phyloP scores from a whole-genome alignment of 1,139 yeast genomes.

The Scheffersomyces insectosa region DNA sequence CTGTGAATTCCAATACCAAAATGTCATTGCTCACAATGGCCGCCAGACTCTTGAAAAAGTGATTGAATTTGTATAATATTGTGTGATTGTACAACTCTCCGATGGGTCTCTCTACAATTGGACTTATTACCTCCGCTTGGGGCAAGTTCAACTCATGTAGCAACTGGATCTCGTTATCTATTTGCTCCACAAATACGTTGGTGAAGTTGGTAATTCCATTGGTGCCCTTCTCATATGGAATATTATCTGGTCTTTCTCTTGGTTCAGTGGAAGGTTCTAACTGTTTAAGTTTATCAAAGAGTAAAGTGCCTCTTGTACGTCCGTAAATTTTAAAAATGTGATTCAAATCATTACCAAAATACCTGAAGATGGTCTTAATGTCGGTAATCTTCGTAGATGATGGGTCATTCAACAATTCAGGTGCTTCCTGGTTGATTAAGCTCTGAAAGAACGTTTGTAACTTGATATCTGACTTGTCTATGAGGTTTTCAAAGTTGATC shows the following conservation, averaged over 20 bases:
- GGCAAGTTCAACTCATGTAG: conserved; percentile 19
- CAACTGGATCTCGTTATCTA: conserved; percentile 50
- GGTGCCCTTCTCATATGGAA: conserved; percentile 61
- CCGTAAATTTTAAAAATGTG: conserved; percentile 45
- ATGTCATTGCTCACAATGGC: conserved; percentile 28
- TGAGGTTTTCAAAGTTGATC: conserved; percentile 45
- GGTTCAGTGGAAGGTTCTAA: conserved; percentile 38
- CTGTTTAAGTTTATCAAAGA: conserved; percentile 43
- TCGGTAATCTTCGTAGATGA: conserved; percentile 19
- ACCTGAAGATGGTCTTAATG: conserved; percentile 38
- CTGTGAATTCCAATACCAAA: conserved; percentile 47
- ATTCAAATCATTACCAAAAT: conserved; percentile 37
- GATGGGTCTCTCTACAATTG: conserved; percentile 24
- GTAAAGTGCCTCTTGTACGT: conserved; percentile 46
- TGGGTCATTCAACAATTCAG: conserved; percentile 11
- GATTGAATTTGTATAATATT: conserved; percentile 12
- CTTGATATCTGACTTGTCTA: conserved; percentile 48
- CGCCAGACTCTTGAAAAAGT: conserved; percentile 9
- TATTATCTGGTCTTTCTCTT: conserved; percentile 34
- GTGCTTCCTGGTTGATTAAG: conserved; percentile 13
- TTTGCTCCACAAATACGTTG: conserved; percentile 49
- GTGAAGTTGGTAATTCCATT: conserved; percentile 61
- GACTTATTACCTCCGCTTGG: conserved; percentile 16
- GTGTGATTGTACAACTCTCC: conserved; percentile 21
- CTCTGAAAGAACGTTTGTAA: conserved; percentile 35